Conservation (phyloP, 768 basidiomycete genomes). For the Asterophora parasitica region DNA sequence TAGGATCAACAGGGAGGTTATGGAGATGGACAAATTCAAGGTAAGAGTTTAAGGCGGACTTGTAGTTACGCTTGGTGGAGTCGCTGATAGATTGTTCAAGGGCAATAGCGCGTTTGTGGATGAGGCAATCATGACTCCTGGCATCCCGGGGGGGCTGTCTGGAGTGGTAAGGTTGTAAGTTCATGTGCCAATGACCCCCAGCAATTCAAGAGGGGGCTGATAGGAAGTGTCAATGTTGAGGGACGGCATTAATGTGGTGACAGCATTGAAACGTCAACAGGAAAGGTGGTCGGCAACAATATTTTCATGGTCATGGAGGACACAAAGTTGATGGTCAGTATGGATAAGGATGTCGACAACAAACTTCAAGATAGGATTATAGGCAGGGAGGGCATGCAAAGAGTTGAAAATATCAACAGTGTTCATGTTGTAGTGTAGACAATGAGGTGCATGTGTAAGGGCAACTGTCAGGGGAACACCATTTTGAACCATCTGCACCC, state of each 20-base stretch:
- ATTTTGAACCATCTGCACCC: no score
- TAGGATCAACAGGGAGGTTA: no score
- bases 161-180: conserved; percentile 13
- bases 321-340: conserved; percentile 10
- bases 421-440: conserved; percentile 23
- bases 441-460: conserved; percentile 7
- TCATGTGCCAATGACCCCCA: conserved; percentile 21
- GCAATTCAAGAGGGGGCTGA: conserved; percentile 20
- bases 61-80: conserved; percentile 19
- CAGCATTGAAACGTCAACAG: not conserved
- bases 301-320: conserved; percentile 15
- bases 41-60: conserved; percentile 24
- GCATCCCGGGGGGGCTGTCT: conserved; percentile 25
- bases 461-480: no score
- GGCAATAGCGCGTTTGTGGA: not conserved
- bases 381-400: not conserved
- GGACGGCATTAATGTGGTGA: not conserved
- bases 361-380: conserved; percentile 16
- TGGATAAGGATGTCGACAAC: conserved; percentile 14
- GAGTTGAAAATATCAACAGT: conserved; percentile 19
- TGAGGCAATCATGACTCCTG: conserved; percentile 23
- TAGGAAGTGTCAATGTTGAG: conserved; percentile 3
- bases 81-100: conserved; percentile 21
- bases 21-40: conserved; percentile 23
- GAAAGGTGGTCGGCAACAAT: conserved; percentile 21